phyloP scores from a whole-genome alignment of 148 eudicot species.

The Chenopodium berlandieri region DNA sequence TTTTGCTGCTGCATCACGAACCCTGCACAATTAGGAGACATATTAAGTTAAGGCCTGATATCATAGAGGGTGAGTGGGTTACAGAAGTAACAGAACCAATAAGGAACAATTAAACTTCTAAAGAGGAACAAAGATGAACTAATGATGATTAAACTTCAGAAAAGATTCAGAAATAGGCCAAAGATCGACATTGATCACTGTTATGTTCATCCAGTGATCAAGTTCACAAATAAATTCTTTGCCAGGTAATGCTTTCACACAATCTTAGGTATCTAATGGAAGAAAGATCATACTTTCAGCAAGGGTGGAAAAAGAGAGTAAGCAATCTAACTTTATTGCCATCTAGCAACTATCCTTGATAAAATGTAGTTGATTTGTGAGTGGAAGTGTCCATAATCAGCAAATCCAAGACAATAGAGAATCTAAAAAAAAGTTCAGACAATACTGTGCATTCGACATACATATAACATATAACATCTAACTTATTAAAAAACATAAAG shows the following conservation, averaged over 20 bases:
- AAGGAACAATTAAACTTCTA: neutral
- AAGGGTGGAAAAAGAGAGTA: neutral
- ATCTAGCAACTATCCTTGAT: too few species aligned
- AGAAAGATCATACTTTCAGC: neutral
- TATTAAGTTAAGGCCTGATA: neutral
- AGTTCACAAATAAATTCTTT: neutral
- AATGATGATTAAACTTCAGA: neutral
- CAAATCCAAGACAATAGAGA: too few species aligned
- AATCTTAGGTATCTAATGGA: neutral
- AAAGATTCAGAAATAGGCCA: neutral
- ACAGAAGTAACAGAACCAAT: neutral
- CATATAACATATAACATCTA: neutral
- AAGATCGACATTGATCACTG: neutral
- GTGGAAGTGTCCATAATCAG: neutral
- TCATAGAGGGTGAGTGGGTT: neutral
- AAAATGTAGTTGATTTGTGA: neutral
- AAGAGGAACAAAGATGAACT: neutral
- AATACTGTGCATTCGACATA: too few species aligned
- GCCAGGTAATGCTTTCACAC: neutral
- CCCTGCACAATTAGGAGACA: constrained; percentile 46
- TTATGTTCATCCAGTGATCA: neutral
- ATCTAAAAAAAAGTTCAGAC: too few species aligned
- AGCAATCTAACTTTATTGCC: neutral
- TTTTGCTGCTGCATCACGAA: constrained; percentile 87
- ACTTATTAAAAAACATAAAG: too few species aligned